Evolutionary conservation across 2,329 filamentous ascomycete genomes (phyloP).

Genomic region (Monosporascus sp.): DNA sequence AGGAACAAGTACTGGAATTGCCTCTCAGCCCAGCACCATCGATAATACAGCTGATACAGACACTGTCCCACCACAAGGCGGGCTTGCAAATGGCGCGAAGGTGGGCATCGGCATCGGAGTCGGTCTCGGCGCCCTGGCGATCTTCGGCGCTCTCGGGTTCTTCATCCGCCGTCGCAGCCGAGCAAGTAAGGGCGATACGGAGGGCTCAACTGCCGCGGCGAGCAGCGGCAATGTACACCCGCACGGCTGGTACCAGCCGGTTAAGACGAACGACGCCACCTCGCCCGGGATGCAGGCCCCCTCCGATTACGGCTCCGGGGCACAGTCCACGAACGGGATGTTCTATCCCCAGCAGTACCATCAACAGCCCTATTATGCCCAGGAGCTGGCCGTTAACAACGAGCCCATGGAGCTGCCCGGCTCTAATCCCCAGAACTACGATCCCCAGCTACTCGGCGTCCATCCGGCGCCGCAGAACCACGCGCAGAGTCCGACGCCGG

Average conservation of each 20-base stretch:
- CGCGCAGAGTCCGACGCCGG: background rate
- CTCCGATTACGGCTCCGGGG: background rate
- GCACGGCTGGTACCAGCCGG: background rate
- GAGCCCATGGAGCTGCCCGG: background rate
- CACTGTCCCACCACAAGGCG: conserved; percentile 1
- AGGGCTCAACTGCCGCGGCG: background rate
- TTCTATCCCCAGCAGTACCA: background rate
- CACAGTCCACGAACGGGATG: no score
- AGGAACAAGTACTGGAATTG: background rate
- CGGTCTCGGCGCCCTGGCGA: conserved; percentile 17
- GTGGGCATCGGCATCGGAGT: conserved; percentile 31
- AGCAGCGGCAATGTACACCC: background rate
- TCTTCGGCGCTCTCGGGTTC: conserved; percentile 17
- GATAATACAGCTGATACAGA: background rate
- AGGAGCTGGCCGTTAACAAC: background rate
- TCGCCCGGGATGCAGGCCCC: background rate
- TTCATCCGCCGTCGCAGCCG: conserved; percentile 22
- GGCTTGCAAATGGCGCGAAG: conserved; percentile 25
- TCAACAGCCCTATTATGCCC: background rate
- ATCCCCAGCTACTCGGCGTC: background rate
- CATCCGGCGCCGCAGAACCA: background rate
- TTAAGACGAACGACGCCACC: background rate
- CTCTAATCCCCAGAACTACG: background rate
- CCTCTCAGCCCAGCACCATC: background rate
- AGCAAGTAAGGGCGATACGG: background rate